Base-by-base conservation (phyloP, 352 stramenopile genomes). In the Pseudoperonospora humuli region DNA sequence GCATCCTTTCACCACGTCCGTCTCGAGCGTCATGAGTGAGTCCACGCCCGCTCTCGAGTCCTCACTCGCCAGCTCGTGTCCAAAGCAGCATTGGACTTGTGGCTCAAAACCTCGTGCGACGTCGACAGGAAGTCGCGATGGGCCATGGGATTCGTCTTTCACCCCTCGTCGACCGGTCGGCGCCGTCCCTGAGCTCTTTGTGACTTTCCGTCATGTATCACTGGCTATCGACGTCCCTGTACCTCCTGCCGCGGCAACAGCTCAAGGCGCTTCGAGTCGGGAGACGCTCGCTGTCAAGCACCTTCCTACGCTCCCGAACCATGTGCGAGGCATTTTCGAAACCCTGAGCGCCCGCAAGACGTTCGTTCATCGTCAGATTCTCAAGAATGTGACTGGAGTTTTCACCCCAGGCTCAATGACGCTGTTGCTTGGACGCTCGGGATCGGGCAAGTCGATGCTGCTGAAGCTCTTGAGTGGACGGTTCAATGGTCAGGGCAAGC, bases 221-320 rank as follows among this genome's bases (percentile, higher is more conserved):
- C 47, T 70, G 9, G 55, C 47, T 28, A 43, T 65, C 6, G 55
- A 70, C 21, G 23, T 57, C 8, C 49, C 49, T 1, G 40, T 64
- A 28, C 20, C 54, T 3, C 49, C 54, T 50, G 58, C 54, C 1
- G 45, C 59, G 1, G 60, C 50, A 24, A 42, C 45, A 49, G 47
- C 52, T 29, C 39, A 61, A 51, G 48, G 39, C 26, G 33, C 35
- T 38, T 53, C 59, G 40, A 32, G 49, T 32, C 59, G 54, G 28
- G 54, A 68, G 24, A 50, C 49, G 24, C 17, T 68, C 21, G 54
- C 43, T 18, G 56, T 54, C 39, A 68, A 66, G 44, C 73, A 80
- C 19, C 45, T 82, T 15, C 65, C 73, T 9, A 80, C 67, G 14
- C 44, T 85, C 4, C 37, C 60, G 26, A 84, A 85, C 48, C 57